Evolutionary conservation across 1,284 basidiomycete species (phyloP).

Genomic region (Moesziomyces parantarcticus): DNA sequence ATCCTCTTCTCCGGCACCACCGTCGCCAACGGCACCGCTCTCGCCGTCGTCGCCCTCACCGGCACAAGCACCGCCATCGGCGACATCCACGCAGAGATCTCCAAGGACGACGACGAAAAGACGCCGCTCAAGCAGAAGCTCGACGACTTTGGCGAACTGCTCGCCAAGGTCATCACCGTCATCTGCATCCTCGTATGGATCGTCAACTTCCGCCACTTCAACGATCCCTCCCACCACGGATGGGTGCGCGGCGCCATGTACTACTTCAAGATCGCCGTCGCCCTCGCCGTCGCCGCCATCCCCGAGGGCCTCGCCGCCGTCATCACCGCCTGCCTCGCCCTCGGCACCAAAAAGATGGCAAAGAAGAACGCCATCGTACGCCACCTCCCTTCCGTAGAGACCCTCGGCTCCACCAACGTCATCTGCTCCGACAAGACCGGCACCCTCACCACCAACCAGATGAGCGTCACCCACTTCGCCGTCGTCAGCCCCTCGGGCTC

Average conservation of each 20-base stretch:
- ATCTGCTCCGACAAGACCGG: slow-evolving; percentile 69
- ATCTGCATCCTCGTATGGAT: slow-evolving; percentile 67
- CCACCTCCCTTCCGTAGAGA: slow-evolving; percentile 65
- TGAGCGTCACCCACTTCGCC: slow-evolving; percentile 63
- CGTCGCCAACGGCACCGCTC: slow-evolving; percentile 60
- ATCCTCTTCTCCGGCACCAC: slow-evolving; percentile 66
- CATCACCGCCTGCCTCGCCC: slow-evolving; percentile 66
- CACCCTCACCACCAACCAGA: slow-evolving; percentile 67
- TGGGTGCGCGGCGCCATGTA: slow-evolving; percentile 65
- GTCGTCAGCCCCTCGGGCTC: slow-evolving; percentile 20
- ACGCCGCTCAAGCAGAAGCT: slow-evolving; percentile 67
- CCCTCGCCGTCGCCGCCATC: slow-evolving; percentile 67
- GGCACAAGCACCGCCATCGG: slow-evolving; percentile 64
- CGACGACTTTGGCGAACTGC: slow-evolving; percentile 66
- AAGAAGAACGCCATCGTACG: slow-evolving; percentile 67
- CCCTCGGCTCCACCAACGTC: slow-evolving; percentile 66
- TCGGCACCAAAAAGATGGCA: slow-evolving; percentile 68
- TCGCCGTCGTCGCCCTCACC: slow-evolving; percentile 61
- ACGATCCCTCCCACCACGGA: slow-evolving; percentile 65
- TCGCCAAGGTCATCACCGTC: slow-evolving; percentile 65
- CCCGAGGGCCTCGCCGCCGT: slow-evolving; percentile 67
- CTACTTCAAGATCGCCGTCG: slow-evolving; percentile 68
- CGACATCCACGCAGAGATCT: slow-evolving; percentile 65
- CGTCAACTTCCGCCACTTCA: slow-evolving; percentile 66
- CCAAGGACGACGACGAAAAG: slow-evolving; percentile 62